Evolutionary conservation across 768 basidiomycete species (phyloP).

Genomic region (Leccinum incarnatum): DNA sequence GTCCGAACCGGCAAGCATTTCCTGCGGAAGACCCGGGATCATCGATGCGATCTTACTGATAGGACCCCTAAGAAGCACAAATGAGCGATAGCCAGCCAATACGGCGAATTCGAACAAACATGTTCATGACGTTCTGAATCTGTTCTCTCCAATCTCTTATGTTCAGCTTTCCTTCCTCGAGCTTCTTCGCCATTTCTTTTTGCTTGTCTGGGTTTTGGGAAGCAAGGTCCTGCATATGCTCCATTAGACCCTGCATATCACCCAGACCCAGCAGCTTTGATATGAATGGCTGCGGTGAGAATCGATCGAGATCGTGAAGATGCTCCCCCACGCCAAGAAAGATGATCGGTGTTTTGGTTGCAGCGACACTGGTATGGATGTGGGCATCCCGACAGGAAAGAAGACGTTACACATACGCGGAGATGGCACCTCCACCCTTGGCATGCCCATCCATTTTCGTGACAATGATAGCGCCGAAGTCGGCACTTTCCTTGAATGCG

Average conservation of each 20-base stretch:
- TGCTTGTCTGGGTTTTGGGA: constrained; percentile 94
- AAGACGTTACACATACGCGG: constrained; percentile 65
- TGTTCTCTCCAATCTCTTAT: constrained; percentile 98
- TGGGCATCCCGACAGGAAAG: constrained; percentile 2
- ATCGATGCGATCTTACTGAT: constrained; percentile 97
- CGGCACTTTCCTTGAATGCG: constrained; percentile 96
- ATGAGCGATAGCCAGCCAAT: constrained; percentile 5
- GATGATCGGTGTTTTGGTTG: constrained; percentile 96
- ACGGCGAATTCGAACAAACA: constrained; percentile 50
- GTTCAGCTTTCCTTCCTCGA: constrained; percentile 95
- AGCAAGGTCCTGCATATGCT: constrained; percentile 97
- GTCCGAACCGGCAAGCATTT: constrained; percentile 86
- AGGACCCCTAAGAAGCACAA: constrained; percentile 71
- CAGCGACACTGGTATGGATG: constrained; percentile 73
- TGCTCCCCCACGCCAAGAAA: constrained; percentile 99
- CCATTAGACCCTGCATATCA: constrained; percentile 95
- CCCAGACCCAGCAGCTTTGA: constrained; percentile 95
- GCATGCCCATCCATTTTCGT: constrained; percentile 99
- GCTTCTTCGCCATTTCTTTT: constrained; percentile 97
- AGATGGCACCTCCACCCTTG: constrained; percentile 98
- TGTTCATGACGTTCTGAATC: constrained; percentile 96
- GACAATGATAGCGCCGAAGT: constrained; percentile 98
- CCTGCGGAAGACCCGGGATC: constrained; percentile 96
- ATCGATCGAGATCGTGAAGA: constrained; percentile 93
- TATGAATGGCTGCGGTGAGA: constrained; percentile 95